Conservation (phyloP, 441 rosid species). For the Erodium texanum region DNA sequence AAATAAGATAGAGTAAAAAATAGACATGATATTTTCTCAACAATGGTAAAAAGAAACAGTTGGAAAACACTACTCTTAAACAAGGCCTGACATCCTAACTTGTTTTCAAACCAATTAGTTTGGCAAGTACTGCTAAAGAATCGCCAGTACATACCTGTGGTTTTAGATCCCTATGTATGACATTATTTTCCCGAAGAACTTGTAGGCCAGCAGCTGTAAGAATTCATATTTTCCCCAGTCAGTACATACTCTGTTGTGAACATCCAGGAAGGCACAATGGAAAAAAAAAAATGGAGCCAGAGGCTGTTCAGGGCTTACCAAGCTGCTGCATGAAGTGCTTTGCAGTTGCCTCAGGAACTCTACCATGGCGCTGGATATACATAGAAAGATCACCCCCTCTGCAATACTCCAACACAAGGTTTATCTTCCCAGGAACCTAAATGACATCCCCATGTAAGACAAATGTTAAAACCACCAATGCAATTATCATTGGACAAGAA, state of each 20-base stretch:
- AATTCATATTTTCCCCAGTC: conserved; percentile 12
- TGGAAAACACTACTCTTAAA: background rate
- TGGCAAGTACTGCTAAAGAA: background rate
- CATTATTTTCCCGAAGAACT: conserved; percentile 84
- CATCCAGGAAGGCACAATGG: background rate
- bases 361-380: conserved; percentile 70
- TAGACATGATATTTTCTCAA: conserved; percentile 6
- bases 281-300: conserved; percentile 1
- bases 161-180: conserved; percentile 92
- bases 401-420: conserved; percentile 83
- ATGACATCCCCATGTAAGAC: conserved; percentile 13
- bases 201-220: conserved; percentile 71
- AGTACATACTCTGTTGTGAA: conserved; percentile 12
- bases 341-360: conserved; percentile 65
- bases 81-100: no score
- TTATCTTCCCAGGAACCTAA: conserved; percentile 74
- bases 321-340: conserved; percentile 94
- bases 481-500: background rate
- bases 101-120: no score
- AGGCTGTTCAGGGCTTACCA: conserved; percentile 27
- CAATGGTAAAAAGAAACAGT: conserved; percentile 2
- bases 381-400: conserved; percentile 87
- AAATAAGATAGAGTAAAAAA: conserved; percentile 11
- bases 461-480: conserved; percentile 5
- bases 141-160: conserved; percentile 57